Evolutionary conservation across 2,329 filamentous ascomycete species (phyloP).

Genomic region (Cladophialophora immunda): DNA sequence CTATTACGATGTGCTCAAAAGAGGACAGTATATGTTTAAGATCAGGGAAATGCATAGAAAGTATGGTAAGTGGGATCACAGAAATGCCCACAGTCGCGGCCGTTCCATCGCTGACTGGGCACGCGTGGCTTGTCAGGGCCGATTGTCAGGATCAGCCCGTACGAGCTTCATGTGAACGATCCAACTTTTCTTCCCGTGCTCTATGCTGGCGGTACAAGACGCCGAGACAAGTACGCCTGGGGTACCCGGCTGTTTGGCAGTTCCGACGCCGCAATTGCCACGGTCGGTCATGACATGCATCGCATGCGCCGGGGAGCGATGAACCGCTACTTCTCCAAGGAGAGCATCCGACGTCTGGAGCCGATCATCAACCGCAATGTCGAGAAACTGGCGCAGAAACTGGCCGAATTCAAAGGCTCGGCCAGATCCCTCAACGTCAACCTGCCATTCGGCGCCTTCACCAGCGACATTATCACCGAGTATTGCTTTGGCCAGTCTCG

Average conservation of each 20-base stretch:
- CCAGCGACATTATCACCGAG: conserved; percentile 36
- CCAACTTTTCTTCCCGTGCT: conserved; percentile 46
- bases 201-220: conserved; percentile 41
- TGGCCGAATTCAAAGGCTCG: conserved; percentile 21
- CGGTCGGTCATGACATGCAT: conserved; percentile 41
- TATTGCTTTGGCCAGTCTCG: conserved; percentile 32
- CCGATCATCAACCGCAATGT: conserved; percentile 42
- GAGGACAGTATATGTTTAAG: conserved; percentile 47
- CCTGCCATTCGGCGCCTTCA: conserved; percentile 49
- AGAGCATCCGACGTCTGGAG: conserved; percentile 38
- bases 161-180: conserved; percentile 48
- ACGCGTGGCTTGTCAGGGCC: conserved; percentile 35
- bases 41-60: conserved; percentile 47
- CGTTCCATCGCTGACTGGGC: not conserved
- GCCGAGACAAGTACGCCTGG: conserved; percentile 43
- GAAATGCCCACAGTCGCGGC: not conserved
- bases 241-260: conserved; percentile 32
- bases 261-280: conserved; percentile 33
- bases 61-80: conserved; percentile 42
- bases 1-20: conserved; percentile 46
- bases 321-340: conserved; percentile 41
- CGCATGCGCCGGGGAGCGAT: conserved; percentile 39
- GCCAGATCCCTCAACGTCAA: conserved; percentile 23
- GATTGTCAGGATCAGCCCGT: conserved; percentile 47
- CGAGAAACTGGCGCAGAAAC: conserved; percentile 37